Evolutionary conservation across 2,329 filamentous ascomycete species (phyloP).

Genomic region (Pyricularia sp.): DNA sequence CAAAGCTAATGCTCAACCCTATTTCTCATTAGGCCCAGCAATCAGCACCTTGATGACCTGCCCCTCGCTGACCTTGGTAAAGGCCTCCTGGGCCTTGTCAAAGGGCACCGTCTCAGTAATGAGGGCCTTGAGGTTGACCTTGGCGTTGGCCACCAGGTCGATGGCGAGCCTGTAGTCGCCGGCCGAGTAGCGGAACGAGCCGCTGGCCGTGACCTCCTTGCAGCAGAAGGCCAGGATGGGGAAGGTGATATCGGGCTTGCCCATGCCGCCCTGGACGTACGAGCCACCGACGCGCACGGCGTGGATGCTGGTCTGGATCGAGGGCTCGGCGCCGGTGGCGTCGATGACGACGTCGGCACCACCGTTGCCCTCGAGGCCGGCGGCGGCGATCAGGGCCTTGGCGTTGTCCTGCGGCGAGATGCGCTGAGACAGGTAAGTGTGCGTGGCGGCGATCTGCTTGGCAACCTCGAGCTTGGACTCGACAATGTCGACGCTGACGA

Average conservation of each 20-base stretch:
- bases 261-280: slow-evolving; percentile 48
- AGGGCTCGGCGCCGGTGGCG: slow-evolving; percentile 67
- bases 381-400: slow-evolving; percentile 42
- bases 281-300: slow-evolving; percentile 39
- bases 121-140: slow-evolving; percentile 73
- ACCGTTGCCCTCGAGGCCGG: slow-evolving; percentile 8
- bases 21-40: slow-evolving; percentile 46
- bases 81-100: slow-evolving; percentile 74
- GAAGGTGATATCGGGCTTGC: slow-evolving; percentile 67
- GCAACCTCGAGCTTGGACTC: slow-evolving; percentile 37
- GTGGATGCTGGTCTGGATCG: slow-evolving; percentile 67
- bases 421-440: slow-evolving; percentile 56
- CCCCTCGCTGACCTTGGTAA: slow-evolving; percentile 75
- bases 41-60: slow-evolving; percentile 67
- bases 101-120: slow-evolving; percentile 74
- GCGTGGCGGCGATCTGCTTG: slow-evolving; percentile 25
- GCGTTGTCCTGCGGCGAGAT: slow-evolving; percentile 65
- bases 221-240: slow-evolving; percentile 84
- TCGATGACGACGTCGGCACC: slow-evolving; percentile 32
- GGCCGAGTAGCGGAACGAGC: slow-evolving; percentile 80
- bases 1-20: background rate
- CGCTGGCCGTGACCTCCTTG: slow-evolving; percentile 81
- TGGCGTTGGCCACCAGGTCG: slow-evolving; percentile 62
- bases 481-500: slow-evolving; percentile 44
- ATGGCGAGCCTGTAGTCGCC: slow-evolving; percentile 84